Evolutionary conservation across 306 rosid genomes (phyloP), one percentile per base, ranked within the genome.

Genomic region (Geum urbanum): DNA sequence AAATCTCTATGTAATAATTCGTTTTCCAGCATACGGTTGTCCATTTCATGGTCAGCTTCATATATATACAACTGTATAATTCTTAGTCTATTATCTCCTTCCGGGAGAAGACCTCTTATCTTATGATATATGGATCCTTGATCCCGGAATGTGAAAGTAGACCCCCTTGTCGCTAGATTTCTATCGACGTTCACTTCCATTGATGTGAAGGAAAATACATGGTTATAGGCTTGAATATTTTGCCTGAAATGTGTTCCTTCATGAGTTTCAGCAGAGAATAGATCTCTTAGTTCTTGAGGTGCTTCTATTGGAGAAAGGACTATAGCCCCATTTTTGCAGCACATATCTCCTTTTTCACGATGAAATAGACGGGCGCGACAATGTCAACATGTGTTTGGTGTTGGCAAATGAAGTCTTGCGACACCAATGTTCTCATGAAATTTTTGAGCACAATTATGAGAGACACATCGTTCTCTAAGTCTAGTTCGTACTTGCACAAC

Each of bases 51-150:
- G 10, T 37, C 50, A 0, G 61, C 39, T 6, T 67, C 72, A 0
- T 51, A 68, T 39, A 68, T 50, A 35, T 47, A 68, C 11, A 16
- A 9, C 5, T 68, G 62, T 1, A 68, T 1, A 35, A 11, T 50
- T 7, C 16, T 11, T 0, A 22, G 72, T 15, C 15, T 67, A 7
- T 7, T 39, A 2, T 4, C 46, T 0, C 37, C 9, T 0, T 0
- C 2, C 0, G 60, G 48, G 50, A 50, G 2, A 16, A 50, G 27
- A 3, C 24, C n/a, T 16, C 22, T 14, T 35, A n/a, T 67, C 7
- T 62, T 40, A 41, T 62, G 61, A 37, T 49, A 67, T 49, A 67
- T 32, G 9, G 15, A 43, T 14, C 72, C 72, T 37, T 67, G 61
- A 5, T 45, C 59, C 3, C 72, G 59, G 52, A 67, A 67, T 0